phyloP scores from a whole-genome alignment of 2,329 filamentous ascomycete genomes.

The Penicillium fuscoglaucum region DNA sequence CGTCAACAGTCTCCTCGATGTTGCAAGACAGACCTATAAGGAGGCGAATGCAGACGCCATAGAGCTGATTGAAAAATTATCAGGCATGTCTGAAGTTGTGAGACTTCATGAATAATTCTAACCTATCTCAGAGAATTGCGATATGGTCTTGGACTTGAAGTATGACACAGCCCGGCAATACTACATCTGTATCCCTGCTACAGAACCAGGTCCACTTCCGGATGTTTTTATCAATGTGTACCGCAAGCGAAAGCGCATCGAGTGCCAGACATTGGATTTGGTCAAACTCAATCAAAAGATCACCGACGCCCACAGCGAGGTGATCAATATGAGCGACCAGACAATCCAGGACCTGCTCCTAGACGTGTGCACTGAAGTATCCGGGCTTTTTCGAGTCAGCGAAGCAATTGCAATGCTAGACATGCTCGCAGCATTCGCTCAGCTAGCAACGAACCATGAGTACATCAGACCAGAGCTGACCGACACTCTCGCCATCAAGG shows the following conservation, averaged over 20 bases:
- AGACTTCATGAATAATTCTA: slow-evolving; percentile 13
- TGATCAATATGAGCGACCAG: slow-evolving; percentile 77
- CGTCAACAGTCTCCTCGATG: slow-evolving; percentile 81
- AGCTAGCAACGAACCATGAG: slow-evolving; percentile 66
- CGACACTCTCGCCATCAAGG: slow-evolving; percentile 68
- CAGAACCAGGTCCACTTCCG: slow-evolving; percentile 65
- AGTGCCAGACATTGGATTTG: slow-evolving; percentile 83
- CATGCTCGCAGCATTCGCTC: slow-evolving; percentile 76
- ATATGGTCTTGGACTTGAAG: slow-evolving; percentile 65
- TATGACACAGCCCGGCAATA: slow-evolving; percentile 79
- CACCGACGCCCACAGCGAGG: slow-evolving; percentile 77
- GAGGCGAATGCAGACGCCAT: slow-evolving; percentile 79
- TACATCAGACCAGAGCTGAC: slow-evolving; percentile 70
- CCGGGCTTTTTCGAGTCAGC: slow-evolving; percentile 76
- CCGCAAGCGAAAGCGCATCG: slow-evolving; percentile 70
- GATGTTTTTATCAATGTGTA: slow-evolving; percentile 75
- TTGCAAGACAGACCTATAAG: slow-evolving; percentile 85
- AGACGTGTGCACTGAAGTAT: slow-evolving; percentile 69
- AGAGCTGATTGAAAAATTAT: slow-evolving; percentile 67
- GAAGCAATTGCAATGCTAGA: slow-evolving; percentile 86
- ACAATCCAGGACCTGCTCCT: slow-evolving; percentile 71
- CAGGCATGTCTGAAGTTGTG: slow-evolving; percentile 49
- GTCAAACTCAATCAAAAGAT: slow-evolving; percentile 79
- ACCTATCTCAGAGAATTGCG: slow-evolving; percentile 52
- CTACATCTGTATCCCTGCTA: slow-evolving; percentile 66